phyloP scores from a whole-genome alignment of 2,329 filamentous ascomycete genomes.

The Alternaria panax region DNA sequence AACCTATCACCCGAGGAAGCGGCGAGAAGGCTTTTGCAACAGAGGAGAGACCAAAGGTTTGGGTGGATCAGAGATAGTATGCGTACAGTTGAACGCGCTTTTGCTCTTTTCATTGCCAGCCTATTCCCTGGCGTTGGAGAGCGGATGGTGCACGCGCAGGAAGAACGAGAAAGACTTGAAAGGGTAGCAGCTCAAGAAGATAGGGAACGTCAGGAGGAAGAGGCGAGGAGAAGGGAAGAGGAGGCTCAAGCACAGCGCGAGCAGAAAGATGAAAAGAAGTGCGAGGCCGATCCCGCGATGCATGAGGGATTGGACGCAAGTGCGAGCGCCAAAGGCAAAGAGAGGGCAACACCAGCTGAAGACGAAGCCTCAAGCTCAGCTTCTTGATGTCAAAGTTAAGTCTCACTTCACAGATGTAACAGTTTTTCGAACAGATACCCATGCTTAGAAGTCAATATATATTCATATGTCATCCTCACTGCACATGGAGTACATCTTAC shows the following conservation, averaged over 20 bases:
- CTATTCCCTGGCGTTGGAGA: conserved; percentile 69
- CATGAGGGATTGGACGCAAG: neutral
- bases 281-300: conserved; percentile 17
- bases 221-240: conserved; percentile 17
- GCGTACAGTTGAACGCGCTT: conserved; percentile 60
- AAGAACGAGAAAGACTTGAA: conserved; percentile 53
- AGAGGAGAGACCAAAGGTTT: conserved; percentile 40
- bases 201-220: conserved; percentile 26
- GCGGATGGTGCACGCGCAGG: conserved; percentile 64
- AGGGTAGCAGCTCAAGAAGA: conserved; percentile 39
- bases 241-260: conserved; percentile 11
- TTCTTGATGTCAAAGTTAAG: neutral
- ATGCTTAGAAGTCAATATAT: neutral
- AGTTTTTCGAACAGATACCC: neutral
- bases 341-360: conserved; percentile 15
- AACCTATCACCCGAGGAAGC: conserved; percentile 52
- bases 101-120: conserved; percentile 69
- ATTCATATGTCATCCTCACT: neutral
- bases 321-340: conserved; percentile 28
- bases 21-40: conserved; percentile 50
- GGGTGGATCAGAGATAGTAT: conserved; percentile 47
- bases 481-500: neutral
- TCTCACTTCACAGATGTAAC: neutral
- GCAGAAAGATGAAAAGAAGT: conserved; percentile 20
- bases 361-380: neutral